These are phyloP conservation scores for Dryas integrifolia DNA, from an alignment of 331 rosid genomes.

Conservation along the genomic window DNA sequence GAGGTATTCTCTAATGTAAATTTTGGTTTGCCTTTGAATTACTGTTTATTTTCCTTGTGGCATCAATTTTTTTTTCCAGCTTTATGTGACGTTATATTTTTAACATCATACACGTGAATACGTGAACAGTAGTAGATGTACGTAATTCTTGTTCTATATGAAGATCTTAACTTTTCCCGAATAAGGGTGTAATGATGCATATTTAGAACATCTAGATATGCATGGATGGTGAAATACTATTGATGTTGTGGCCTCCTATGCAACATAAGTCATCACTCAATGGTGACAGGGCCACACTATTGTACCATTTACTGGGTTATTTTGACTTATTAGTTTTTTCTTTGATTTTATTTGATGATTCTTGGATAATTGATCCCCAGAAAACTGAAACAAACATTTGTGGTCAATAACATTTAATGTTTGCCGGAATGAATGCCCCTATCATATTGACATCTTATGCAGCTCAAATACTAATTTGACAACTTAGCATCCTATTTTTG, in stretches of 20 bases:
- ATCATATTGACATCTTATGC: too few relatives aligned
- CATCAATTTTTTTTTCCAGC: not conserved
- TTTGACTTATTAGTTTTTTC: too few relatives aligned
- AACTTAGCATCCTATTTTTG: too few relatives aligned
- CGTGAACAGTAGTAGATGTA: not conserved
- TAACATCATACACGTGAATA: not conserved
- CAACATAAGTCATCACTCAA: not conserved
- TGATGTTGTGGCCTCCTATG: not conserved
- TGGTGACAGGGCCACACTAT: not conserved
- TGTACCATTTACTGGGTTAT: not conserved
- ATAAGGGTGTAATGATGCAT: not conserved
- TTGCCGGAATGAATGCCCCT: not conserved
- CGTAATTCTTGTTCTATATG: not conserved
- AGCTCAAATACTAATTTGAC: too few relatives aligned
- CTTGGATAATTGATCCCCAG: not conserved
- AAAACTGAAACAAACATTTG: not conserved
- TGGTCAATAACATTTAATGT: not conserved
- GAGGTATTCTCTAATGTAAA: conserved; percentile 46
- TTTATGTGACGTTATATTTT: not conserved
- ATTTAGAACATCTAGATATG: not conserved
- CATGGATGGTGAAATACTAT: not conserved
- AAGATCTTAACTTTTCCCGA: not conserved
- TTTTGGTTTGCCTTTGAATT: not conserved
- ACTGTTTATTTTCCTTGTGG: not conserved
- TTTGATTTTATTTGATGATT: not conserved